These are phyloP conservation scores for Gliomastix tumulicola DNA, from an alignment of 2,329 filamentous ascomycete species.

Conservation along the genomic window DNA sequence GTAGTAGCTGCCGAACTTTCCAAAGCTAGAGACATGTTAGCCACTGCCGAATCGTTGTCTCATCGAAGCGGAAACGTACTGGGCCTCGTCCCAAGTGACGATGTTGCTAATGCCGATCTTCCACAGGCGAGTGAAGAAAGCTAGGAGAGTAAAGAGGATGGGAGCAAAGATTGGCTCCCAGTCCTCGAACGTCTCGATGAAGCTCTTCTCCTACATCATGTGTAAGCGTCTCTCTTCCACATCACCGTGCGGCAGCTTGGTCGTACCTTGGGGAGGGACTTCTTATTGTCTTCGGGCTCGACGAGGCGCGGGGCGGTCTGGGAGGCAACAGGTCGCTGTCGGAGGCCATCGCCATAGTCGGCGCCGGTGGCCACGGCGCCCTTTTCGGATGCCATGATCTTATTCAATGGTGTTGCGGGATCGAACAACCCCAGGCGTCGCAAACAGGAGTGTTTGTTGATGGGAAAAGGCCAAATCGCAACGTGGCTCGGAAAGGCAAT, in stretches of 20 bases:
- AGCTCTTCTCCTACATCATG: constrained; percentile 42
- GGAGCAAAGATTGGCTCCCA: constrained; percentile 58
- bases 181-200: constrained; percentile 56
- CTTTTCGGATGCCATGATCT: constrained; percentile 46
- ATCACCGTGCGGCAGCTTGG: too few species aligned
- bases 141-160: constrained; percentile 52
- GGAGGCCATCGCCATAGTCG: constrained; percentile 48
- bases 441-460: too few species aligned
- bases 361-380: constrained; percentile 53
- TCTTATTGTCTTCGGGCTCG: constrained; percentile 54
- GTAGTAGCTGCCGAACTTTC: constrained; percentile 98
- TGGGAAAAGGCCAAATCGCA: too few species aligned
- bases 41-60: not conserved
- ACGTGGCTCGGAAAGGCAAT: too few species aligned
- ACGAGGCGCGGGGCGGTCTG: constrained; percentile 23
- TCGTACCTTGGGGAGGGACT: constrained; percentile 48
- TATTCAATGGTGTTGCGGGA: not conserved
- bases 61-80: constrained; percentile 36
- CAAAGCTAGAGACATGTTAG: constrained; percentile 52
- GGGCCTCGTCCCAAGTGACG: constrained; percentile 62
- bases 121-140: constrained; percentile 61
- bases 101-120: constrained; percentile 64
- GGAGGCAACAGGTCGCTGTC: constrained; percentile 42
- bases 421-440: too few species aligned
- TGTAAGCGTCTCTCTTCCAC: too few species aligned